These are phyloP conservation scores for Arthrobotrys iridis DNA, from an alignment of 2,329 filamentous ascomycete species.

Conservation along the genomic window DNA sequence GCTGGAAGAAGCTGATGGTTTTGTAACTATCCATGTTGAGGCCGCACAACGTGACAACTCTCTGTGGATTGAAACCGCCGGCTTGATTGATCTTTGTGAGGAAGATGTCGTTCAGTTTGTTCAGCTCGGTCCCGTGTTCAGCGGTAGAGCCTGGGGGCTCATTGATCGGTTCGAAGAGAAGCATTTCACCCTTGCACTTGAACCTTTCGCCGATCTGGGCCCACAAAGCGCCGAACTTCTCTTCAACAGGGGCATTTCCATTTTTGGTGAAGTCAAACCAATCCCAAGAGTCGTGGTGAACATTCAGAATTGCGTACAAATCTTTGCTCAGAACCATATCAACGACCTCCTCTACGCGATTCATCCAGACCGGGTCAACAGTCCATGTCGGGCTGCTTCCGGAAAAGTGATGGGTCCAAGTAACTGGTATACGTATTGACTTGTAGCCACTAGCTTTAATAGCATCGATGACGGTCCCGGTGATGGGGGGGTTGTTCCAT, in stretches of 20 bases:
- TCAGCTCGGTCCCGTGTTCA: constrained; percentile 66
- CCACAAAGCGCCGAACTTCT: constrained; percentile 69
- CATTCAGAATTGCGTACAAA: constrained; percentile 68
- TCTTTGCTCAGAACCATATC: constrained; percentile 67
- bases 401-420: constrained; percentile 69
- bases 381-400: constrained; percentile 67
- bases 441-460: constrained; percentile 69
- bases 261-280: constrained; percentile 68
- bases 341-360: constrained; percentile 69
- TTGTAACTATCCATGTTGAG: constrained; percentile 66
- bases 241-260: constrained; percentile 63
- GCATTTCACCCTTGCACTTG: constrained; percentile 67
- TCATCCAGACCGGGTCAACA: constrained; percentile 68
- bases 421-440: constrained; percentile 70
- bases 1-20: constrained; percentile 68
- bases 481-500: constrained; percentile 69
- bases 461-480: constrained; percentile 65
- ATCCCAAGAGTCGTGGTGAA: constrained; percentile 71
- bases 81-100: constrained; percentile 67
- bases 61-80: constrained; percentile 68
- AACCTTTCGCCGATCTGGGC: constrained; percentile 61
- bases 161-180: constrained; percentile 71
- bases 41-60: constrained; percentile 69
- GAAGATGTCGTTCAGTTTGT: constrained; percentile 69
- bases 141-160: constrained; percentile 68